Evolutionary conservation across 164 flowering plant species (phyloP).

Genomic region (Berberis vulgaris): DNA sequence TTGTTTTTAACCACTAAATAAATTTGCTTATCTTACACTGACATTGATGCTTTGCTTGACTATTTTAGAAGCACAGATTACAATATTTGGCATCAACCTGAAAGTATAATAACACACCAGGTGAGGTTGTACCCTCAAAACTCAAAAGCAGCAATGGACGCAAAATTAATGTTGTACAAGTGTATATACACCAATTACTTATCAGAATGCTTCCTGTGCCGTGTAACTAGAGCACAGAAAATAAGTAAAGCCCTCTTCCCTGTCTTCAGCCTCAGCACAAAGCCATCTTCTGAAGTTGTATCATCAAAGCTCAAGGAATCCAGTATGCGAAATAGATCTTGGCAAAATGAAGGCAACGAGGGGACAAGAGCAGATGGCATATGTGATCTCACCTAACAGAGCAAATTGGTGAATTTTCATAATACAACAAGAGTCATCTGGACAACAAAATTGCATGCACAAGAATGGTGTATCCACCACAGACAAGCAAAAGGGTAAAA

Average conservation of each 20-base stretch:
- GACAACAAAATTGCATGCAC: neutral
- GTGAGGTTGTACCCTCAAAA: neutral
- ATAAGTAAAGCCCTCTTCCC: slow-evolving; percentile 72
- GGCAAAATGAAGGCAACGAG: slow-evolving; percentile 44
- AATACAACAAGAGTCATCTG: neutral
- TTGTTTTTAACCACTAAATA: neutral
- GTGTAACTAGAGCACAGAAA: slow-evolving; percentile 56
- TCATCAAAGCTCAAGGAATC: slow-evolving; percentile 41
- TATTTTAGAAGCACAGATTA: slow-evolving; percentile 38
- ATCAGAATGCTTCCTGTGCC: slow-evolving; percentile 67
- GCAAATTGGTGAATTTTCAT: slow-evolving; percentile 7
- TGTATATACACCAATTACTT: slow-evolving; percentile 30
- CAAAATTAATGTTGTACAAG: neutral
- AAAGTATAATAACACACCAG: slow-evolving; percentile 3
- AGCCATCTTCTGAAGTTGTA: slow-evolving; percentile 21
- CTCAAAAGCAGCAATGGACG: neutral
- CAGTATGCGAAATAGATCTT: slow-evolving; percentile 41
- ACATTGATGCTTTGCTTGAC: slow-evolving; percentile 38
- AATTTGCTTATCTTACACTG: slow-evolving; percentile 33
- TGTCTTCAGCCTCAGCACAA: slow-evolving; percentile 44
- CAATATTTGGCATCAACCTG: slow-evolving; percentile 73
- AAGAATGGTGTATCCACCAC: neutral
- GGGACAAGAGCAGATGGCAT: slow-evolving; percentile 70
- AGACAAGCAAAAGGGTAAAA: neutral
- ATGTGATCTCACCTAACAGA: slow-evolving; percentile 63